Conservation (phyloP, 2,329 filamentous ascomycete species). For the Dactylellina haptotyla region DNA sequence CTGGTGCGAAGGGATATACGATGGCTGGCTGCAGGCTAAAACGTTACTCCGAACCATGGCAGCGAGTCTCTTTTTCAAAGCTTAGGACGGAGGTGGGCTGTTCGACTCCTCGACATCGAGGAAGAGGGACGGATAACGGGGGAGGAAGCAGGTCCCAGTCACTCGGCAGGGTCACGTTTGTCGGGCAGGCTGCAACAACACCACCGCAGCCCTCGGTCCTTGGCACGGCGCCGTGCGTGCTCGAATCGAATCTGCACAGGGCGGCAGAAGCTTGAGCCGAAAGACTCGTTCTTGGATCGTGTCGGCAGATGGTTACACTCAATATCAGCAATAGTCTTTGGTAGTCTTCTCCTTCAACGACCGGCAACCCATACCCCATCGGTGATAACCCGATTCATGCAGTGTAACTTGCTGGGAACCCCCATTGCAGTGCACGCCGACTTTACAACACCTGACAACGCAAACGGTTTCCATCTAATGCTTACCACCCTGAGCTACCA, state of each 20-base stretch:
- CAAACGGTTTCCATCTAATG: not conserved
- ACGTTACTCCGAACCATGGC: not conserved
- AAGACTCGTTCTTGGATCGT: no score
- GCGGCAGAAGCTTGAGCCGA: no score
- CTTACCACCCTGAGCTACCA: no score
- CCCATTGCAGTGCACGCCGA: no score
- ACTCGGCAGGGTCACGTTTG: constrained; percentile 25
- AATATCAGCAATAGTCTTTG: no score
- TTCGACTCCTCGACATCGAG: not conserved
- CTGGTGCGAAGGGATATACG: not conserved
- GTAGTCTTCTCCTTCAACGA: not conserved
- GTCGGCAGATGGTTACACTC: no score
- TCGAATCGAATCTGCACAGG: no score
- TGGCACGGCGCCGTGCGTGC: no score
- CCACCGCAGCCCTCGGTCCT: no score
- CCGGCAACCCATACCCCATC: not conserved
- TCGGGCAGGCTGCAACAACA: not conserved
- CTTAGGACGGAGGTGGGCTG: not conserved
- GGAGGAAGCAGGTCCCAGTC: not conserved
- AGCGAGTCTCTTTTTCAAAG: not conserved
- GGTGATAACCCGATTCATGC: not conserved
- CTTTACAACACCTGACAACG: not conserved
- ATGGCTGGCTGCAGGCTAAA: not conserved
- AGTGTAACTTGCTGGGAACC: not conserved
- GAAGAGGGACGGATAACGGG: not conserved